Base-by-base conservation (phyloP, 768 basidiomycete genomes). In the Serendipita sp. region DNA sequence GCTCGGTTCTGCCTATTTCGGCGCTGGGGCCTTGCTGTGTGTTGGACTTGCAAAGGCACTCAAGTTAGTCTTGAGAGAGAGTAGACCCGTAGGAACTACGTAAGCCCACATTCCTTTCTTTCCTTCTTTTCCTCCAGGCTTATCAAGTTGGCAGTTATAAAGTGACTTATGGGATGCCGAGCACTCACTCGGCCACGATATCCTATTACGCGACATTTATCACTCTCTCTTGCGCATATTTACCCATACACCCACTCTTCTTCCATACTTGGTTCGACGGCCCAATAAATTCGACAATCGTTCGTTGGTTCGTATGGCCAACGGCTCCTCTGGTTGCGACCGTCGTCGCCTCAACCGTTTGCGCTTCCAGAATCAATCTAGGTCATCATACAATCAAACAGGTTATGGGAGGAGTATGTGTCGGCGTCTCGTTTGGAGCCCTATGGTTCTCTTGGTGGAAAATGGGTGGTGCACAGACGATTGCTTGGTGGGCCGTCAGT, bases 171-270 rank as follows among this genome's bases (percentile, higher is more conserved):
- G 89, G 88, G 11, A 90, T 91, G 88, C 88, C 88, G 3, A 87
- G 85, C 66, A 90, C 88, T 3, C 88, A 91, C 71, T 84, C 88
- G 10, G 83, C 86, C 8, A 75, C 77, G 3, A 86, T 87, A 68
- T 76, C 78, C 1, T 89, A 78, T 73, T 85, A 80, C 69, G 83
- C 81, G 6, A 76, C 78, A 1, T 90, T 82, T 69, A 78, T 83
- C 29, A 67, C 78, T 11, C 74, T 88, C 10, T 81, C 86, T 11
- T 81, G 79, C 68, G 23, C 74, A 3, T 77, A 78, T 69, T 78
- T 87, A 13, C 85, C 86, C 1, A 66, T 82, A 13, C 87, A 88
- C 68, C 71, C 76, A 23, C 77, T 78, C 2, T 71, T 88, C 40
- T 40, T 40, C 23, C 23, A 23, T 23, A 23, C 23, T 23, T 23